Evolutionary conservation across 208 protist genomes (phyloP).

Genomic region (Acanthamoeba royreba): DNA sequence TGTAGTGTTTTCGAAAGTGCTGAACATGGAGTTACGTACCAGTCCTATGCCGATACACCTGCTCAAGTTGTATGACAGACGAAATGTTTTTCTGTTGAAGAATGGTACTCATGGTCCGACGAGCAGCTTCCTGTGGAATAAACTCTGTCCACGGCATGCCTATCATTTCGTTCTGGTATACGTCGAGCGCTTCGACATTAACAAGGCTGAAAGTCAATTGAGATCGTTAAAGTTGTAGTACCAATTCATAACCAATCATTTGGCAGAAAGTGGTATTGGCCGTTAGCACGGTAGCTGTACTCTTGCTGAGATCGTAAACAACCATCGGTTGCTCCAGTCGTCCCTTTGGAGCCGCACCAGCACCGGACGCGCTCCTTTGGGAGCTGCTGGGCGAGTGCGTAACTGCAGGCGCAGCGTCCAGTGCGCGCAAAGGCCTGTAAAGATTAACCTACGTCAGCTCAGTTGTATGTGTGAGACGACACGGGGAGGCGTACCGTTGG

Average conservation of each 20-base stretch:
- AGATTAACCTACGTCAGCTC: not conserved
- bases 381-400: not conserved
- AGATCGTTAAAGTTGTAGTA: not conserved
- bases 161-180: slow-evolving; percentile 18
- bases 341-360: not conserved
- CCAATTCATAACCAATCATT: slow-evolving; percentile 47
- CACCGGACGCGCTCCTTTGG: not conserved
- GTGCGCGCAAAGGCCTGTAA: not conserved
- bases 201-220: not conserved
- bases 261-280: slow-evolving; percentile 48
- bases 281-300: slow-evolving; percentile 10
- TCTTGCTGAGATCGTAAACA: slow-evolving; percentile 43
- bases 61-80: not conserved
- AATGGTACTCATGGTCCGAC: slow-evolving; percentile 31
- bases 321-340: slow-evolving; percentile 39
- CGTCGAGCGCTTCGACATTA: not conserved
- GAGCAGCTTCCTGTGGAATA: slow-evolving; percentile 26
- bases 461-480: not conserved
- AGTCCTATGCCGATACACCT: slow-evolving; percentile 20
- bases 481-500: not conserved
- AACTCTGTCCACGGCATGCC: slow-evolving; percentile 49
- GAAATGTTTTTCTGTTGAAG: not conserved
- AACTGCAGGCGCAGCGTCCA: not conserved
- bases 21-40: too few species aligned
- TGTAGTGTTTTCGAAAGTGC: too few species aligned